Base-by-base conservation (phyloP, 768 basidiomycete species). In the Leccinum broughii region DNA sequence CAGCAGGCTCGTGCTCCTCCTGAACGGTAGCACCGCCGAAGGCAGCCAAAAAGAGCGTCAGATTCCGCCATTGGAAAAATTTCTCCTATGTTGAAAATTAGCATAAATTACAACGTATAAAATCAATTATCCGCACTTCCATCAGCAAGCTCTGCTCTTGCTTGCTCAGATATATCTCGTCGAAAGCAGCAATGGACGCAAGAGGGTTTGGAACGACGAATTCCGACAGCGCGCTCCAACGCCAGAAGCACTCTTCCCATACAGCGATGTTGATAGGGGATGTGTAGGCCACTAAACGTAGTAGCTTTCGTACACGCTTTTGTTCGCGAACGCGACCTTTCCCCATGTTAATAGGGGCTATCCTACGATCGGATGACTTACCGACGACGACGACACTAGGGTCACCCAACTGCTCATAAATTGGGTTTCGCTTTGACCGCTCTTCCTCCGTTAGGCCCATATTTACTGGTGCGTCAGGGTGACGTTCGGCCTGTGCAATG, bases 21-120 rank as follows among this genome's bases (percentile, higher is more conserved):
- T 78, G 76, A 20, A 85, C 75, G 62, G 88, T 88, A 6, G 83
- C 77, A 5, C 89, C 88, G 39, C 87, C 86, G n/a, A 87, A 80
- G 0, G 90, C 83, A 4, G 90, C 85, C 41, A 95, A 77, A 73
- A 89, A 92, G 24, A 93, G 75, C 0, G 90, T 87, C 13, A 93
- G 76, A 68, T 95, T 93, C 66, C 91, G 88, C 93, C 94, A 97
- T 64, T 93, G 89, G 39, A 80, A 83, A 46, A 86, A 83, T 64
- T 85, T 81, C 20, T 92, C 90, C 90, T 93, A 56, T 15, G 34
- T 20, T 37, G 35, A 41, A 53, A 28, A 56, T 68, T 28, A 65
- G 61, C 54, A 49, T 17, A 30, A 49, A 13, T 49, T 22, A 51
- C 15, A n/a, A 32, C 4, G 3, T 52, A 52, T 46, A 20, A 34